Percentiles rank a stretch among this genome's conserved stretches.
phyloP scores from a whole-genome alignment of 495 filamentous ascomycete species.

The Bombardia bombarda region DNA sequence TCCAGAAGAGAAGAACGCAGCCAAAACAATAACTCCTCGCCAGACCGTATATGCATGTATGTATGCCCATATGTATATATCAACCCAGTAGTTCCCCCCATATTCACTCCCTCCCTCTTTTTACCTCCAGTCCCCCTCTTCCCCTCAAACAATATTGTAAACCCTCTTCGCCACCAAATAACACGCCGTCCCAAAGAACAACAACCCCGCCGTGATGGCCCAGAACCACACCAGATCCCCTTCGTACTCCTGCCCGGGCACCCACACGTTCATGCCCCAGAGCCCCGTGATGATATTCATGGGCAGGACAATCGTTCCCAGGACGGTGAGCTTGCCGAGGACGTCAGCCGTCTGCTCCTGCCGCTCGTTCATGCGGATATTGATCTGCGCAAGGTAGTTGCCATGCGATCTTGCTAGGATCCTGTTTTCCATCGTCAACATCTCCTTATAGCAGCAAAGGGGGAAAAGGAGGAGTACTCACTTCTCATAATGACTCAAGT shows the following conservation, averaged over 20 bases:
- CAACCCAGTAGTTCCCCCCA: too few relatives aligned
- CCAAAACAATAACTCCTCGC: too few relatives aligned
- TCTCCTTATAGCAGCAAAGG: constrained; percentile 11
- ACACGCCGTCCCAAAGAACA: constrained; percentile 69
- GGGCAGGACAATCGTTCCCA: constrained; percentile 93
- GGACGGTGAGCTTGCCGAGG: constrained; percentile 86
- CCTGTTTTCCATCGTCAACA: constrained; percentile 31
- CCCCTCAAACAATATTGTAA: constrained; percentile 42
- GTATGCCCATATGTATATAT: too few relatives aligned
- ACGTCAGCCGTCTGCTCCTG: constrained; percentile 94
- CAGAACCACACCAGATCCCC: constrained; percentile 50
- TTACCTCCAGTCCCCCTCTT: not conserved
- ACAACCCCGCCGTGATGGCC: constrained; percentile 63
- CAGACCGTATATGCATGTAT: too few relatives aligned
- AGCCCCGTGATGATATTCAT: constrained; percentile 98
- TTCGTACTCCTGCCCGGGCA: constrained; percentile 71
- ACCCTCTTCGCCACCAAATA: constrained; percentile 76
- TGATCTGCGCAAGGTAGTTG: constrained; percentile 89
- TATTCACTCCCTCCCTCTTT: not conserved
- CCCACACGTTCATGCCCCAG: constrained; percentile 98
- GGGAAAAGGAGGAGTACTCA: constrained; percentile 33
- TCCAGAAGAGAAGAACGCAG: too few relatives aligned
- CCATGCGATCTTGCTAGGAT: constrained; percentile 86
- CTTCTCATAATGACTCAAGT: constrained; percentile 94
- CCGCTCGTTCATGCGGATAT: constrained; percentile 95